Percentiles rank a stretch among this genome's conserved stretches.
Conservation (phyloP, 805 yeast species). For the Hyphopichia homilentoma region DNA sequence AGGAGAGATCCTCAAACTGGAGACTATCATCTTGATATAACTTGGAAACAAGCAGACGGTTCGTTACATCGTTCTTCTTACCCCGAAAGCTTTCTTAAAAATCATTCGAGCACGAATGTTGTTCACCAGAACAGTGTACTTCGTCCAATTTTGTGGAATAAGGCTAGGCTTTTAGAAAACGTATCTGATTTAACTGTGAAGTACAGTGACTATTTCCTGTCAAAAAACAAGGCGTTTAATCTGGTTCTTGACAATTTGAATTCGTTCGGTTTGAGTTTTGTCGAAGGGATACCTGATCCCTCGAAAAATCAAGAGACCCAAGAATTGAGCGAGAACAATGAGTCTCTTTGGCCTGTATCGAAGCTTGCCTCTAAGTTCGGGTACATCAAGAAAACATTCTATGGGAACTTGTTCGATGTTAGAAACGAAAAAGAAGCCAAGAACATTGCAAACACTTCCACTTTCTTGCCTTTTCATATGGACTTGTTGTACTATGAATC, state of each 20-base stretch:
- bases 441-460: constrained; percentile 67
- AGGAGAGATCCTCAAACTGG: constrained; percentile 17
- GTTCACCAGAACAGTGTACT: constrained; percentile 2
- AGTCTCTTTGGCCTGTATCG: constrained; percentile 38
- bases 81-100: constrained; percentile 43
- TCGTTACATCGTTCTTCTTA: constrained; percentile 29
- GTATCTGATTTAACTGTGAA: constrained; percentile 18
- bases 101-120: constrained; percentile 30
- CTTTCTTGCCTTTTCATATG: constrained; percentile 70
- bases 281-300: constrained; percentile 51
- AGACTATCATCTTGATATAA: constrained; percentile 33
- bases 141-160: constrained; percentile 35
- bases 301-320: constrained; percentile 20
- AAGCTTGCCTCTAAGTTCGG: constrained; percentile 53
- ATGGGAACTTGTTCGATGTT: constrained; percentile 71
- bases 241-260: constrained; percentile 45
- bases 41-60: constrained; percentile 28
- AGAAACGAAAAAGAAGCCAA: constrained; percentile 46
- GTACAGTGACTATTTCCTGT: constrained; percentile 39
- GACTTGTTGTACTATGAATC: constrained; percentile 74
- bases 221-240: constrained; percentile 26
- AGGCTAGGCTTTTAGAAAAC: constrained; percentile 18
- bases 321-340: constrained; percentile 37
- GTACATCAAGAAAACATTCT: constrained; percentile 65
- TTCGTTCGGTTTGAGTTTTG: constrained; percentile 52